phyloP scores from a whole-genome alignment of 1,284 basidiomycete genomes.

The Tausonia pullulans region DNA sequence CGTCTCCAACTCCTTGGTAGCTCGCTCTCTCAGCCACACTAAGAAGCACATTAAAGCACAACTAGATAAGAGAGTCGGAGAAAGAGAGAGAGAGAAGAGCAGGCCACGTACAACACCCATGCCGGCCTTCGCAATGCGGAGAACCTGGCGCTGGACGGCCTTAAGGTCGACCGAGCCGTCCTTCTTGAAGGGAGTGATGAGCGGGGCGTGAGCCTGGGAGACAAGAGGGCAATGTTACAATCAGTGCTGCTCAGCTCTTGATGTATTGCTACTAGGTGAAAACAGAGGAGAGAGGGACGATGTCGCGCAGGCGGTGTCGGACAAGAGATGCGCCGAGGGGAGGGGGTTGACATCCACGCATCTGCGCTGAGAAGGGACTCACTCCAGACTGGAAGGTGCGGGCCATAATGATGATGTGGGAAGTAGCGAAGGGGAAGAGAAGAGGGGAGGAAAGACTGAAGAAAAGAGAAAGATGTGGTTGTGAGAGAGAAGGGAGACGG shows the following conservation, averaged over 20 bases:
- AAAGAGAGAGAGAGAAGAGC: not conserved
- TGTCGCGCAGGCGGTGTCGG: too few relatives aligned
- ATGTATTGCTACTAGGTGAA: too few relatives aligned
- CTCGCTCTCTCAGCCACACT: not conserved
- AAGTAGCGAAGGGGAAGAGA: too few relatives aligned
- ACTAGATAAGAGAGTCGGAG: not conserved
- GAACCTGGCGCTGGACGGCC: conserved; percentile 35
- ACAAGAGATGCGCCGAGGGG: too few relatives aligned
- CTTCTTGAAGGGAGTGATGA: conserved; percentile 38
- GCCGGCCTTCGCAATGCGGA: conserved; percentile 36
- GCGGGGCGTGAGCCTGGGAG: conserved; percentile 23
- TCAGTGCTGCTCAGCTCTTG: too few relatives aligned
- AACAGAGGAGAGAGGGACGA: too few relatives aligned
- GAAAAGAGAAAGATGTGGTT: not conserved
- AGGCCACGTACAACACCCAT: conserved; percentile 30
- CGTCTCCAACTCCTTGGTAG: too few relatives aligned
- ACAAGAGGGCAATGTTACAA: not conserved
- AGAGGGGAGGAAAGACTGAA: not conserved
- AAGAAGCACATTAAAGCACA: not conserved
- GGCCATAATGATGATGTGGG: too few relatives aligned
- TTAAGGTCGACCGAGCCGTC: conserved; percentile 29
- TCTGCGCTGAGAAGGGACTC: too few relatives aligned
- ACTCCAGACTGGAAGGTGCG: too few relatives aligned
- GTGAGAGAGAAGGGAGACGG: not conserved
- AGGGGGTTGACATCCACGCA: too few relatives aligned